Conservation (phyloP, 805 yeast species). For the Kodamaea restingae region DNA sequence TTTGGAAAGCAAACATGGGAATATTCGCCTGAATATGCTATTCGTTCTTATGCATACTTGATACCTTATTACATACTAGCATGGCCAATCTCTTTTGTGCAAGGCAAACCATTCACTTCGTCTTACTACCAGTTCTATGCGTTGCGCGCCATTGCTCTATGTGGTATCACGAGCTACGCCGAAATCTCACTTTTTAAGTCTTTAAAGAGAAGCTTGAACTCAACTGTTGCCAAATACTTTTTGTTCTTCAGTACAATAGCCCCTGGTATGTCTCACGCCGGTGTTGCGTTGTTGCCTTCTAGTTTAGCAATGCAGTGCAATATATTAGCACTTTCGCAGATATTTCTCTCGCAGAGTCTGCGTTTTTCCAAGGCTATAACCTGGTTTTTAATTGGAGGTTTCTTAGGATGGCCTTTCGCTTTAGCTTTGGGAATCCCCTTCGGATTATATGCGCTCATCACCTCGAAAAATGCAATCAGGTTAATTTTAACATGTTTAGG, state of each 20-base stretch:
- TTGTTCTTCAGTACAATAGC: conserved; percentile 56
- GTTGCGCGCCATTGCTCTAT: conserved; percentile 41
- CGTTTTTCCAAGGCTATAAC: conserved; percentile 32
- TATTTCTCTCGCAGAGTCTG: conserved; percentile 17
- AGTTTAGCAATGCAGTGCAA: conserved; percentile 57
- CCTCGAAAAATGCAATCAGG: conserved; percentile 7
- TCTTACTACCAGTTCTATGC: conserved; percentile 46
- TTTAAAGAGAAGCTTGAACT: conserved; percentile 31
- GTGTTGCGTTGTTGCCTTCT: conserved; percentile 82
- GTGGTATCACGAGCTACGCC: conserved; percentile 37
- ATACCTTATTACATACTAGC: conserved; percentile 42
- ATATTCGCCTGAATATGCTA: conserved; percentile 84
- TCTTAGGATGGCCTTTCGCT: conserved; percentile 91
- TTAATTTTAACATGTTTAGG: conserved; percentile 14
- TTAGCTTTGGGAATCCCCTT: conserved; percentile 62
- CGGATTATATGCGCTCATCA: conserved; percentile 33
- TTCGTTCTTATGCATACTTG: conserved; percentile 80
- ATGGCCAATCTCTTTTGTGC: conserved; percentile 16
- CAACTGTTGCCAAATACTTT: conserved; percentile 53
- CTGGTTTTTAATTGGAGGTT: conserved; percentile 60
- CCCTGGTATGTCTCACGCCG: conserved; percentile 87
- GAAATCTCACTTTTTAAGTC: conserved; percentile 53
- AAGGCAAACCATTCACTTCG: conserved; percentile 12
- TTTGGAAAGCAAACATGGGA: conserved; percentile 97
- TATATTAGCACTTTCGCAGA: conserved; percentile 41